A percentile compares a stretch with the other conserved stretches of the same genome.
phyloP scores from a whole-genome alignment of 805 yeast genomes.

The Soucietia sequanensis region DNA sequence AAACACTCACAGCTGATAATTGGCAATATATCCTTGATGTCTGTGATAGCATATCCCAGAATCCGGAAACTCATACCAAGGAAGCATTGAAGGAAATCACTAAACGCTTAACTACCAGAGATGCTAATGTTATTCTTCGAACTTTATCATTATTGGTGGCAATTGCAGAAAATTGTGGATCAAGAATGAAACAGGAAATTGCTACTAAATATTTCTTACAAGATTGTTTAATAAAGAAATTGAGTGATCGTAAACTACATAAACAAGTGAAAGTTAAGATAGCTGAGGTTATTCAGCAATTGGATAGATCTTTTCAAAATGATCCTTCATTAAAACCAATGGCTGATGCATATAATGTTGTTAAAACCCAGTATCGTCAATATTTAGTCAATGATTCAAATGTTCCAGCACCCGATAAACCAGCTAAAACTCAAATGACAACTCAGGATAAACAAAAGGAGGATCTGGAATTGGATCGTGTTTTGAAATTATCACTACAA shows the following conservation, averaged over 20 bases:
- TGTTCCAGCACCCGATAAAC: slow-evolving; percentile 48
- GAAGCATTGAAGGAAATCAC: slow-evolving; percentile 26
- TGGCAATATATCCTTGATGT: slow-evolving; percentile 46
- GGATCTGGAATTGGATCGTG: slow-evolving; percentile 78
- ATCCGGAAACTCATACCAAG: slow-evolving; percentile 38
- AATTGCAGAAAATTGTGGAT: slow-evolving; percentile 45
- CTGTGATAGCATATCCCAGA: slow-evolving; percentile 34
- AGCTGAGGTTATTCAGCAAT: slow-evolving; percentile 65
- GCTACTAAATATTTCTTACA: slow-evolving; percentile 36
- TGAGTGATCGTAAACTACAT: slow-evolving; percentile 62
- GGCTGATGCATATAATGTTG: slow-evolving; percentile 55
- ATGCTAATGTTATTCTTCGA: slow-evolving; percentile 41
- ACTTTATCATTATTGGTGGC: slow-evolving; percentile 36
- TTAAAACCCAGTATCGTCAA: slow-evolving; percentile 40
- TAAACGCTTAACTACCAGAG: slow-evolving; percentile 25
- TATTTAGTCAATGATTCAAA: slow-evolving; percentile 17
- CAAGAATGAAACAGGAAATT: slow-evolving; percentile 43
- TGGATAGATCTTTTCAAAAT: slow-evolving; percentile 58
- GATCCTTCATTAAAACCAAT: slow-evolving; percentile 80
- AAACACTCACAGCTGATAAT: slow-evolving; percentile 39
- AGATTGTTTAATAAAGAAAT: slow-evolving; percentile 33
- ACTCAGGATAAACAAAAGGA: slow-evolving; percentile 53
- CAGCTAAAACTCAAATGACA: slow-evolving; percentile 52
- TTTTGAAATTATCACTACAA: slow-evolving; percentile 67
- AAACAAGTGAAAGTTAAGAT: slow-evolving; percentile 62